Evolutionary conservation across 352 stramenopile species (phyloP).

Genomic region (Pseudoperonospora humuli): DNA sequence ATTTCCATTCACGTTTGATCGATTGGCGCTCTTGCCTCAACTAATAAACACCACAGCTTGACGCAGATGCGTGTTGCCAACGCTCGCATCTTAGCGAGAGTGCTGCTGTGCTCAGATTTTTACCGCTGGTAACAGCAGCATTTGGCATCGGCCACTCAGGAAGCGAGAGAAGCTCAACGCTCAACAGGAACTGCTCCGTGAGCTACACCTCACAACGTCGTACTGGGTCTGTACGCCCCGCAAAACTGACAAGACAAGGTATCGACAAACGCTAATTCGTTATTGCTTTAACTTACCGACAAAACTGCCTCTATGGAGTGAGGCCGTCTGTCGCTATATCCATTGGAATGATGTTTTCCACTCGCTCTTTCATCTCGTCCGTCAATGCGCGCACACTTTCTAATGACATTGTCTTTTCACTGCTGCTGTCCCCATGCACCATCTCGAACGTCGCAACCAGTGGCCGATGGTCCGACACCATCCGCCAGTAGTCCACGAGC

Average conservation of each 20-base stretch:
- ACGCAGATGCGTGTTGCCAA: too few species aligned
- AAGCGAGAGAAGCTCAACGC: too few species aligned
- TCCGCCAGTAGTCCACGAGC: slow-evolving; percentile 77
- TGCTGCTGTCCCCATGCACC: slow-evolving; percentile 9
- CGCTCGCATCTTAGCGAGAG: slow-evolving; percentile 15
- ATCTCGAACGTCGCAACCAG: slow-evolving; percentile 61
- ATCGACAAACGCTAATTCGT: slow-evolving; percentile 16
- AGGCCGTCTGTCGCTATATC: slow-evolving; percentile 23
- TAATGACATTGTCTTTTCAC: slow-evolving; percentile 5
- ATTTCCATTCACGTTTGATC: too few species aligned
- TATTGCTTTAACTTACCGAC: slow-evolving; percentile 24
- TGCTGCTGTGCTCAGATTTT: slow-evolving; percentile 29
- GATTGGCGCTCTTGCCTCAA: neutral
- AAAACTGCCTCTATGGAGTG: slow-evolving; percentile 15
- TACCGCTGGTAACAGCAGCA: slow-evolving; percentile 43
- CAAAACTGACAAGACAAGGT: slow-evolving; percentile 1
- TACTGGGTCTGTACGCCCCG: slow-evolving; percentile 20
- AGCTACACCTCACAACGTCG: slow-evolving; percentile 33
- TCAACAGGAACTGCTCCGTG: slow-evolving; percentile 36
- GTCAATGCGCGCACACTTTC: slow-evolving; percentile 15
- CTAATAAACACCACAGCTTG: slow-evolving; percentile 1
- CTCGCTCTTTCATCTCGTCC: slow-evolving; percentile 17
- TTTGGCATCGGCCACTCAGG: slow-evolving; percentile 29
- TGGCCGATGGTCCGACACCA: slow-evolving; percentile 73
- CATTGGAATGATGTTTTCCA: slow-evolving; percentile 10